Evolutionary conservation across 306 rosid genomes (phyloP), one percentile per base, ranked within the genome.

Genomic region (Senna siamea): DNA sequence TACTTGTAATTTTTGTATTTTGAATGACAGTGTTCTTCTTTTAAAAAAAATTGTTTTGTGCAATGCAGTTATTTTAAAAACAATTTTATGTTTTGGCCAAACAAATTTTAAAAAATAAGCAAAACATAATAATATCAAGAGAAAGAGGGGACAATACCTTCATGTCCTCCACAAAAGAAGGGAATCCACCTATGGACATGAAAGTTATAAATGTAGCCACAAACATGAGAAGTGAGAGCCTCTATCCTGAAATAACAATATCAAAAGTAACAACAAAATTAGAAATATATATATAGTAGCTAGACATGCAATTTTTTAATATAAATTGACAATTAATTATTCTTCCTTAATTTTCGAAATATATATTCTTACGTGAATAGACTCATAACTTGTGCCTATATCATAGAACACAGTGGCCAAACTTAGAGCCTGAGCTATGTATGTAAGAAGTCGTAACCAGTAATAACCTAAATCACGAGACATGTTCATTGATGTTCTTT

Each of bases 151-250:
- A 6, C 18, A 69, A 47, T 18, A 90, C 91, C 93, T 90, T 85
- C 94, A 89, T 87, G 55, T 87, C 97, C 26, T 91, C 92, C 34
- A 87, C 92, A 75, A 88, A 88, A 35, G 97, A 91, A 76, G 90
- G 92, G 78, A 91, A 91, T n/a, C 92, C 97, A 43, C 82, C 86
- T 59, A 91, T 79, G 44, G 87, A 85, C 83, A 89, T 91, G 84
- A 91, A 91, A 37, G 92, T 91, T 13, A 89, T 58, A 72, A 89
- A 91, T 6, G 92, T 61, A 12, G 71, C 82, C 13, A 87, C 83
- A 80, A 91, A 89, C 73, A 78, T 82, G 32, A 91, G 86, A 70
- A 87, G 79, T 47, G 87, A n/a, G n/a, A 79, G 34, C 87, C 90
- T 78, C 97, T 85, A 22, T 84, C 93, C 93, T 92, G 86, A 70